phyloP scores from a whole-genome alignment of 495 filamentous ascomycete genomes.

The Apiosordaria backusii region DNA sequence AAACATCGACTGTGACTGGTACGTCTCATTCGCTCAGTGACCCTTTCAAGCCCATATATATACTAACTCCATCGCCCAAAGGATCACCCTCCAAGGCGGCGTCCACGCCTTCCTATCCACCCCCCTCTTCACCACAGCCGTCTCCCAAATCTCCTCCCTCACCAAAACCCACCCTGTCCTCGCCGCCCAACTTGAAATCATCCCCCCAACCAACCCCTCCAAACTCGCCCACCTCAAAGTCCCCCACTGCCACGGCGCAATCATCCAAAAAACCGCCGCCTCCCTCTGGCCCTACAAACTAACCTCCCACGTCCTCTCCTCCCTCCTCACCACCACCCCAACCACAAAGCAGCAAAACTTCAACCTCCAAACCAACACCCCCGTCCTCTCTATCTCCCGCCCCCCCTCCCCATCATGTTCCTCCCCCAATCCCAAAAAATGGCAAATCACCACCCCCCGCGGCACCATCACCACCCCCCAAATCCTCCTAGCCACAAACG shows the following conservation, averaged over 20 bases:
- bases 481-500: slow-evolving; percentile 77
- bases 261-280: slow-evolving; percentile 46
- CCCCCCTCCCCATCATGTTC: not conserved
- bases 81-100: slow-evolving; percentile 34
- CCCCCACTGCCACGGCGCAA: slow-evolving; percentile 43
- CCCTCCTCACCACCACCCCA: slow-evolving; percentile 38
- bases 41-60: not conserved
- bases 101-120: slow-evolving; percentile 53
- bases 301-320: slow-evolving; percentile 60
- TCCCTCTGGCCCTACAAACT: slow-evolving; percentile 79
- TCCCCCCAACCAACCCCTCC: slow-evolving; percentile 27
- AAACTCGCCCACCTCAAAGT: slow-evolving; percentile 34
- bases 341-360: too few species aligned
- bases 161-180: slow-evolving; percentile 51
- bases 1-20: slow-evolving; percentile 60
- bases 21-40: not conserved
- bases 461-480: slow-evolving; percentile 56
- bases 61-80: slow-evolving; percentile 23
- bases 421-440: slow-evolving; percentile 25
- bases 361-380: slow-evolving; percentile 71
- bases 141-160: slow-evolving; percentile 41
- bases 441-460: slow-evolving; percentile 59
- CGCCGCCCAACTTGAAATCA: slow-evolving; percentile 32
- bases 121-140: slow-evolving; percentile 44
- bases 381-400: slow-evolving; percentile 50